Conservation (phyloP, 306 rosid species). For the Dicorynia guianensis region DNA sequence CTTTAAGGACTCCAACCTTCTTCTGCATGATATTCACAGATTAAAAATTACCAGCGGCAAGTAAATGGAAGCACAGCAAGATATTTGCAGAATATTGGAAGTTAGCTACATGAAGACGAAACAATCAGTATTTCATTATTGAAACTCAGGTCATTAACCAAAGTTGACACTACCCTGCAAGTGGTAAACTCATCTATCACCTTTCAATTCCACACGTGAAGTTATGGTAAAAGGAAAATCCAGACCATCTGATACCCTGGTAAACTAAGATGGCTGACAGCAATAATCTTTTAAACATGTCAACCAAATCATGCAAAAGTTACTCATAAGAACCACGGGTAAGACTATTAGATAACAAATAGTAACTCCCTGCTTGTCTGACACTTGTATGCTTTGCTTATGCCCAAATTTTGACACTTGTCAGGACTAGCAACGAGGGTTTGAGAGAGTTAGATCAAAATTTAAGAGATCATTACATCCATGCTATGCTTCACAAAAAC, state of each 20-base stretch:
- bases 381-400: background rate
- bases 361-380: background rate
- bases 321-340: too few species aligned
- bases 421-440: background rate
- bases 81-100: slow-evolving; percentile 18
- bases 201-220: background rate
- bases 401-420: slow-evolving; percentile 13
- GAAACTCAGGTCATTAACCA: background rate
- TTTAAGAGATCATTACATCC: slow-evolving; percentile 17
- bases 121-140: background rate
- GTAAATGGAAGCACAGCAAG: slow-evolving; percentile 13
- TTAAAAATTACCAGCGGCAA: slow-evolving; percentile 27
- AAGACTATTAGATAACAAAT: background rate
- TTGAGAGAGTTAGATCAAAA: background rate
- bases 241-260: slow-evolving; percentile 16
- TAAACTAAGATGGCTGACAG: slow-evolving; percentile 1
- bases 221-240: slow-evolving; percentile 5
- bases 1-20: slow-evolving; percentile 75
- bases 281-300: slow-evolving; percentile 8
- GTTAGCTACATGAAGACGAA: slow-evolving; percentile 22
- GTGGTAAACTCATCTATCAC: slow-evolving; percentile 23
- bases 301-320: background rate
- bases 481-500: slow-evolving; percentile 34
- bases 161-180: background rate
- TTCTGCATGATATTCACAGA: slow-evolving; percentile 53